Evolutionary conservation across 1,284 basidiomycete species (phyloP), one percentile per base, ranked within the genome.

Genomic region (Mycosarcoma mackinlayi): DNA sequence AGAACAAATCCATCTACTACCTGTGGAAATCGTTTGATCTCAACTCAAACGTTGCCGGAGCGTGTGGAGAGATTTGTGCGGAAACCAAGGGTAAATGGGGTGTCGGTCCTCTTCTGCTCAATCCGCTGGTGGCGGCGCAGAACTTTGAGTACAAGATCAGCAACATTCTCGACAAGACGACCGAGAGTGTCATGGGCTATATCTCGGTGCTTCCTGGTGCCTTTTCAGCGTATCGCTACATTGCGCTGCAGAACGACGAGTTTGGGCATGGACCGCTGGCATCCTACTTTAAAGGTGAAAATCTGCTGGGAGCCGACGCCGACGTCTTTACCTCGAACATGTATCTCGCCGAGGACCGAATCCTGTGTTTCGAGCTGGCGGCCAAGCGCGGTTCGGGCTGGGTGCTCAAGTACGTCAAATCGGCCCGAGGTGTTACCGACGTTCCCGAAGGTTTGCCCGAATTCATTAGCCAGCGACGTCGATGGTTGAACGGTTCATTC

Each of bases 271-370:
- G 95, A 0, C 96, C 96, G 0, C 85, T 99, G 1, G 91, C 92
- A 0, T 93, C 91, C 0, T 99, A 98, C 84, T 98, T 98, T 86
- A 94, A 96, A 82, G 95, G 96, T 25, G 96, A 99, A 83, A 88
- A 92, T 30, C 84, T 97, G 44, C 89, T 93, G 72, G 93, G 93
- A 8, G 88, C 89, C 21, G 92, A 96, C 76, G 93, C 94, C 0
- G 92, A 96, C 79, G 93, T 97, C 37, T 98, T 97, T 83, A 96
- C 92, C 0, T 93, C 91, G 35, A 86, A 86, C 75, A 80, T 80
- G 79, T 80, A 82, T 38, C 73, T 82, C 13, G 80, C 68, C 31
- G 83, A 84, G 56, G 84, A 95, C 88, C 92, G 96, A 59, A 98
- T 98, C 52, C 38, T 78, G 31, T 98, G 95, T 80, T 99, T 97